Conservation (phyloP, 202 grass and related monocot genomes). For the Schoenoplectus triqueter region DNA sequence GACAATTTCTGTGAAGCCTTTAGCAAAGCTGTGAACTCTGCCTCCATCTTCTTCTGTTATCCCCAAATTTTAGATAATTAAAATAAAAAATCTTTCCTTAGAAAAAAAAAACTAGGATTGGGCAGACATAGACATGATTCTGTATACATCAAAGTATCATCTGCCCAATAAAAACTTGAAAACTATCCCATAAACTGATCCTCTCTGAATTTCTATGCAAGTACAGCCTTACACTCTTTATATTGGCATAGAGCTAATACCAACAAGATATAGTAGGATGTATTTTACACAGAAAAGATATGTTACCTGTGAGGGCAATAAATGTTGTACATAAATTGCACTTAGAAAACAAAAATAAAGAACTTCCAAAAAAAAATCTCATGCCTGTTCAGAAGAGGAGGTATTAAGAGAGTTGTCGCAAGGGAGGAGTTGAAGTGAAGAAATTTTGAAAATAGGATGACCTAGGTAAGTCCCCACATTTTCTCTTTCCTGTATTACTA, state of each 20-base stretch:
- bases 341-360: not conserved
- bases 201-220: not conserved
- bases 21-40: constrained; percentile 67
- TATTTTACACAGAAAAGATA: constrained; percentile 3
- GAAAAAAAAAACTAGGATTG: not conserved
- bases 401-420: constrained; percentile 58
- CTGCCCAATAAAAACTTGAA: not conserved
- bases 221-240: not conserved
- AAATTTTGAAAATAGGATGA: constrained; percentile 80
- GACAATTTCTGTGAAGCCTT: constrained; percentile 68
- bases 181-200: not conserved
- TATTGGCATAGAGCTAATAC: not conserved
- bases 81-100: constrained; percentile 6
- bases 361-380: constrained; percentile 35
- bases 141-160: constrained; percentile 16
- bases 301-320: not conserved
- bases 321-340: constrained; percentile 19
- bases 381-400: constrained; percentile 58
- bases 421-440: constrained; percentile 63
- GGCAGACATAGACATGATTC: not conserved
- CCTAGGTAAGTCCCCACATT: constrained; percentile 83
- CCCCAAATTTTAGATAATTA: constrained; percentile 32
- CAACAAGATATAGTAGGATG: not conserved
- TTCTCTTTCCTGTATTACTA: constrained; percentile 75
- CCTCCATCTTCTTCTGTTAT: constrained; percentile 80